Base-by-base conservation (phyloP, 2,329 filamentous ascomycete genomes). In the Monosporascus sp. region DNA sequence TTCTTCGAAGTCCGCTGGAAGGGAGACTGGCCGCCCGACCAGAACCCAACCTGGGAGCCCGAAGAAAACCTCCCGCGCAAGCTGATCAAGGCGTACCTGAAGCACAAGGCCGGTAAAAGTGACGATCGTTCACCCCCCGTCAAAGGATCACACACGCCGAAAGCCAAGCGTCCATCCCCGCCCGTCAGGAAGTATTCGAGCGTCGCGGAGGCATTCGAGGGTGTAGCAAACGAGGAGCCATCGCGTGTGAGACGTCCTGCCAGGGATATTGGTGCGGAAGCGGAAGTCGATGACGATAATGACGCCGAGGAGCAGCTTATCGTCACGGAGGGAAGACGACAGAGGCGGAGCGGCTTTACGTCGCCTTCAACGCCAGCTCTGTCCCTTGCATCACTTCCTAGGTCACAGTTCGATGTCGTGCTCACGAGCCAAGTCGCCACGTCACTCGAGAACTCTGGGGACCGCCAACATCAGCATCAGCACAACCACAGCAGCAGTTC, bases 11-110 rank as follows among this genome's bases (percentile, higher is more conserved):
- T 84, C 1, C 74, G 76, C 7, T 84, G 81, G 81, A 75, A 74
- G 45, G 81, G 81, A 7, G 66, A 81, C 54, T 84, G 81, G 81
- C 79, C 81, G 0, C 66, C 72, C 0, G 76, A 76, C 8, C 73
- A 83, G 61, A 83, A 84, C 52, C 78, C 79, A 0, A 79, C 80
- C 0, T 84, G 81, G 81, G 81, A 84, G 60, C 81, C 80, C 0
- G 74, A 77, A 56, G 72, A 73, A 3, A 81, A 83, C 50, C 73
- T 84, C 2, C 65, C 76, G 0, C 52, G 62, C 0, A 54, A 54
- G 0, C 61, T 82, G 40, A 67, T 82, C 1, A 67, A 64, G 7
- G 66, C 66, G 2, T 84, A 76, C 53, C 56, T 73, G 5, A 69
- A 69, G 45, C 54, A 66, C 8, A 72, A 70, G 48, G 59, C 60